A percentile compares a stretch with the other conserved stretches of the same genome.
Conservation (phyloP, 495 filamentous ascomycete species). For the Bacidia gigantensis region DNA sequence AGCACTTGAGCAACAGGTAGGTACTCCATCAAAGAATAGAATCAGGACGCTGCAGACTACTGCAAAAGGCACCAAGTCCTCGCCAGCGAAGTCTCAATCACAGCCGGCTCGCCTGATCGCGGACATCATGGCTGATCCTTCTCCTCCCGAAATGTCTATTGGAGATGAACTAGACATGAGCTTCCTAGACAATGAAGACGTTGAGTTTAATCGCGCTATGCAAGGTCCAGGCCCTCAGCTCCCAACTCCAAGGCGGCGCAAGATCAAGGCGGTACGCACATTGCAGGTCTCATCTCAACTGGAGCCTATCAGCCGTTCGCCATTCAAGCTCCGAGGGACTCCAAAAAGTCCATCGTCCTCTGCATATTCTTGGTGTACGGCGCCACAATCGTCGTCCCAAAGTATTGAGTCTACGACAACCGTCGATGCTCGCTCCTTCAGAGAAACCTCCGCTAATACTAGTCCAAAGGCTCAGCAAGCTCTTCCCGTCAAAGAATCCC, state of each 20-base stretch:
- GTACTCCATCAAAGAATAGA: slow-evolving; percentile 1
- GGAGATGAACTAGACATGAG: slow-evolving; percentile 30
- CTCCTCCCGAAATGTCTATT: slow-evolving; percentile 25
- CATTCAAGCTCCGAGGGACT: background rate
- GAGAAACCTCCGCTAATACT: too few species aligned
- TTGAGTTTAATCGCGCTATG: slow-evolving; percentile 23
- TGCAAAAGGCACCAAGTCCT: background rate
- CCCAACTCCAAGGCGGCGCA: slow-evolving; percentile 9
- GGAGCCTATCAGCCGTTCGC: slow-evolving; percentile 2
- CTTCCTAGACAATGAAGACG: slow-evolving; percentile 31
- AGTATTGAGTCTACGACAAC: background rate
- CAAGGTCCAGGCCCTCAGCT: slow-evolving; percentile 11
- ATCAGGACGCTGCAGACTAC: slow-evolving; percentile 9
- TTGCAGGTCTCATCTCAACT: slow-evolving; percentile 1
- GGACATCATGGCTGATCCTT: slow-evolving; percentile 33
- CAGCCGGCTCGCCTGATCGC: slow-evolving; percentile 30
- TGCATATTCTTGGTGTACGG: slow-evolving; percentile 28
- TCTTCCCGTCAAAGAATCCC: too few species aligned
- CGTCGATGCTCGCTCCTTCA: background rate
- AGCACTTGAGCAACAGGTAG: slow-evolving; percentile 11
- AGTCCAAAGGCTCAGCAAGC: too few species aligned
- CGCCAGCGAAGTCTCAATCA: slow-evolving; percentile 25
- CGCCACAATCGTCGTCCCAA: slow-evolving; percentile 20
- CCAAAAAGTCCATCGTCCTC: slow-evolving; percentile 18
- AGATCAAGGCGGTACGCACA: background rate